Percentiles rank a stretch among this genome's conserved stretches.
Evolutionary conservation across 257 asterid genomes (phyloP).

Genomic region (Vinca minor): DNA sequence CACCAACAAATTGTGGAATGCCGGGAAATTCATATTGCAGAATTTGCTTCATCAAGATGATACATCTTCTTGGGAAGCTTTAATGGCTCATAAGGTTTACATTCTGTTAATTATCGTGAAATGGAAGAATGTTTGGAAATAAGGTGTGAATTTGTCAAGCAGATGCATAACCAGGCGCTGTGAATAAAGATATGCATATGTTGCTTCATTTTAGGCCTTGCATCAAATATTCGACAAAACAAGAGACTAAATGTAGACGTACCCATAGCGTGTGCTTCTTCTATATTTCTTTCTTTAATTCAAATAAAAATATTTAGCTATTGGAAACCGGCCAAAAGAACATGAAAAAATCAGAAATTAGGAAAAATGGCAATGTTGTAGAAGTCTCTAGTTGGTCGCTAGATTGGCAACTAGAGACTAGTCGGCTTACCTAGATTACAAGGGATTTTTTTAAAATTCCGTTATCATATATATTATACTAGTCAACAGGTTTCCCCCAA

Average conservation of each 20-base stretch:
- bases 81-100: constrained; percentile 56
- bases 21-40: constrained; percentile 91
- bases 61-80: constrained; percentile 57
- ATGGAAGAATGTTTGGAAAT: neutral
- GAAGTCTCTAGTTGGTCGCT: too few relatives aligned
- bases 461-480: too few relatives aligned
- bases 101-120: constrained; percentile 7
- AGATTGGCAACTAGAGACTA: too few relatives aligned
- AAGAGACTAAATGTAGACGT: neutral
- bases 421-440: too few relatives aligned
- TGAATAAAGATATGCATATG: neutral
- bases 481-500: too few relatives aligned
- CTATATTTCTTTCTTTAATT: neutral
- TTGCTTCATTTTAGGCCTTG: neutral
- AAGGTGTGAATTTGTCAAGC: neutral
- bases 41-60: constrained; percentile 74
- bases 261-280: neutral
- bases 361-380: too few relatives aligned
- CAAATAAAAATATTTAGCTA: neutral
- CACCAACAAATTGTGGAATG: constrained; percentile 98
- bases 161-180: neutral
- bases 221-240: neutral
- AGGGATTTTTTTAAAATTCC: too few relatives aligned
- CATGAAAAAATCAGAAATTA: too few relatives aligned
- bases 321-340: too few relatives aligned